Conservation (phyloP, 2,329 filamentous ascomycete genomes). For the Madurella mycetomatis region DNA sequence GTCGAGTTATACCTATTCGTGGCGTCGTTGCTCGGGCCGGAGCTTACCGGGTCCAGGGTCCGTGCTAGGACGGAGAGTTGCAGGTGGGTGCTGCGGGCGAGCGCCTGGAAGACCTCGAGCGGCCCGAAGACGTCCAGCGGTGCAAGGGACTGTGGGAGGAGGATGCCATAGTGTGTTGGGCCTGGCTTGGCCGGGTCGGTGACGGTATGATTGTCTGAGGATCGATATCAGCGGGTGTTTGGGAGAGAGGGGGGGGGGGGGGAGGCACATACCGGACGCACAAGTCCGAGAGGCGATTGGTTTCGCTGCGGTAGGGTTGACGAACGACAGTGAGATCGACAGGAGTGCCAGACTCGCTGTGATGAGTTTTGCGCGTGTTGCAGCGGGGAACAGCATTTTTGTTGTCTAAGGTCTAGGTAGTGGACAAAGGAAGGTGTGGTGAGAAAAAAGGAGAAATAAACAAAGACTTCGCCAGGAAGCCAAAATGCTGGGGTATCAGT, state of each 20-base stretch:
- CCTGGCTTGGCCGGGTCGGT: not conserved
- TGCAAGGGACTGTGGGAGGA: conserved; percentile 43
- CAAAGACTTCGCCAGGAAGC: no score
- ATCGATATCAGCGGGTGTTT: not conserved
- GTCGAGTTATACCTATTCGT: conserved; percentile 34
- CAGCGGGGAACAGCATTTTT: no score
- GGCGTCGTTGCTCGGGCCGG: conserved; percentile 24
- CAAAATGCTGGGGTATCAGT: no score
- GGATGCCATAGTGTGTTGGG: conserved; percentile 34
- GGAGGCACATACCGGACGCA: not conserved
- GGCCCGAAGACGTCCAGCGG: conserved; percentile 44
- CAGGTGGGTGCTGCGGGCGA: conserved; percentile 34
- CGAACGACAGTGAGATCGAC: not conserved
- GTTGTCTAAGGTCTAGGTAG: no score
- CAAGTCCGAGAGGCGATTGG: not conserved
- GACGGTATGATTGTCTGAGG: not conserved
- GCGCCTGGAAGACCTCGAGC: conserved; percentile 41
- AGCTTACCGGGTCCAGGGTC: conserved; percentile 39
- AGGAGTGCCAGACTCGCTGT: not conserved
- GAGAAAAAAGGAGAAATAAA: no score
- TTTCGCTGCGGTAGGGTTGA: not conserved
- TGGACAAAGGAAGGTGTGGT: no score
- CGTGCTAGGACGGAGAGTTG: conserved; percentile 40
- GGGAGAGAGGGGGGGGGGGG: not conserved
- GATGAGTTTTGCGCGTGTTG: not conserved